phyloP scores from a whole-genome alignment of 169 alveolate species.

The Plasmodium berghei region DNA sequence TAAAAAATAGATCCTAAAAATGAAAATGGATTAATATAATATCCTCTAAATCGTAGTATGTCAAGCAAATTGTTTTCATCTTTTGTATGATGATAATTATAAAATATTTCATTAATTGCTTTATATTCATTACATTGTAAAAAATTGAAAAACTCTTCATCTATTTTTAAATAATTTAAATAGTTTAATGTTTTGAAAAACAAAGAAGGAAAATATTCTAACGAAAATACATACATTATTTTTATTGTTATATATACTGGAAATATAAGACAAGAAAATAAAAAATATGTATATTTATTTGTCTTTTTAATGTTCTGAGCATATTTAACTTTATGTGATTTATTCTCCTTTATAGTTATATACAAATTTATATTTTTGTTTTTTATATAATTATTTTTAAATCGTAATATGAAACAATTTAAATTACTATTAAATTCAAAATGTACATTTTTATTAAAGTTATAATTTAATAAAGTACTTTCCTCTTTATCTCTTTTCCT shows the following conservation, averaged over 20 bases:
- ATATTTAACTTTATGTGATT: conserved; percentile 31
- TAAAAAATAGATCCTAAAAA: conserved; percentile 50
- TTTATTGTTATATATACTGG: conserved; percentile 14
- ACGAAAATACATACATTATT: conserved; percentile 47
- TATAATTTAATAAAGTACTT: conserved; percentile 15
- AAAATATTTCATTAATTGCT: conserved; percentile 8
- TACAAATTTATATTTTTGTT: conserved; percentile 45
- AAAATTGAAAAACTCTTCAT: conserved; percentile 7
- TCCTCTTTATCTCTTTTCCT: conserved; percentile 41
- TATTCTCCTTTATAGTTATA: conserved; percentile 9
- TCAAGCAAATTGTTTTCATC: conserved; percentile 2
- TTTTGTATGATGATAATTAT: background rate
- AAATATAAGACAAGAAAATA: conserved; percentile 35
- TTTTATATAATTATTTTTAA: conserved; percentile 57
- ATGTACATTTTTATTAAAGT: conserved; percentile 35
- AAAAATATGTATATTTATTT: conserved; percentile 45
- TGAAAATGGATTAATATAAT: conserved; percentile 61
- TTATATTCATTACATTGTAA: conserved; percentile 5
- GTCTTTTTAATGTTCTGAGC: conserved; percentile 27
- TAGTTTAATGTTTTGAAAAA: conserved; percentile 60
- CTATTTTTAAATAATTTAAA: conserved; percentile 27
- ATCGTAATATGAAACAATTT: conserved; percentile 28
- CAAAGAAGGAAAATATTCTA: conserved; percentile 45
- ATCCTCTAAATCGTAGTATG: conserved; percentile 32
- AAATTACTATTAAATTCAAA: conserved; percentile 26